Conservation (phyloP, 2,329 filamentous ascomycete species). For the Neospermospora avenae region DNA sequence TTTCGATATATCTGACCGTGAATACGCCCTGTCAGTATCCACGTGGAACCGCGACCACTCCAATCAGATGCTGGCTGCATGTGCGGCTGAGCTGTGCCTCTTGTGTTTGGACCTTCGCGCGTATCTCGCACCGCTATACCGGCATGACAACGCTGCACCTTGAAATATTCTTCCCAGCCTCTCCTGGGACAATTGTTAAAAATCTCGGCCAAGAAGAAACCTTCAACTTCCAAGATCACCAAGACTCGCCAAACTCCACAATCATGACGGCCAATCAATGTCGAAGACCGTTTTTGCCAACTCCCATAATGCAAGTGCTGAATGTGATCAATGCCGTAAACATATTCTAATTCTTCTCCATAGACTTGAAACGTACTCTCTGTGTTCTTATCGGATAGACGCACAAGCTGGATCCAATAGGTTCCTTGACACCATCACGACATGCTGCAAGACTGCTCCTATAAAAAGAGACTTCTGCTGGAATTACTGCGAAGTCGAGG, state of each 20-base stretch:
- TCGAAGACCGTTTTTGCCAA: conserved; percentile 1
- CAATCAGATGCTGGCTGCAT: no score
- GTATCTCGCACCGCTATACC: background rate
- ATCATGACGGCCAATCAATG: conserved; percentile 12
- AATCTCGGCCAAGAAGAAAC: background rate
- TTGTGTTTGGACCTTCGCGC: background rate
- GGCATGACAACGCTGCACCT: background rate
- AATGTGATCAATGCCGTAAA: conserved; percentile 1
- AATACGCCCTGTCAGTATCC: no score
- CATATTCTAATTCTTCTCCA: background rate
- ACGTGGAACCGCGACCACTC: no score
- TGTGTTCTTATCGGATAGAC: background rate
- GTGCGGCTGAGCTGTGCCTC: background rate
- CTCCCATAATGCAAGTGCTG: conserved; percentile 3
- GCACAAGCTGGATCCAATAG: background rate
- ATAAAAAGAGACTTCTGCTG: conserved; percentile 5
- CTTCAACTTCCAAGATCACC: background rate
- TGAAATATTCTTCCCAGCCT: background rate
- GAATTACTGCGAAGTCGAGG: conserved; percentile 11
- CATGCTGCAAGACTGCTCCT: conserved; percentile 5
- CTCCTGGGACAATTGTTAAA: background rate
- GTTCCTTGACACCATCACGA: background rate
- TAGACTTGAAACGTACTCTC: background rate
- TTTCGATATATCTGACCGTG: no score
- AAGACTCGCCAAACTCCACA: background rate